These are phyloP conservation scores for Chlorella sorokiniana DNA, from an alignment of 139 green algal species.

Conservation along the genomic window DNA sequence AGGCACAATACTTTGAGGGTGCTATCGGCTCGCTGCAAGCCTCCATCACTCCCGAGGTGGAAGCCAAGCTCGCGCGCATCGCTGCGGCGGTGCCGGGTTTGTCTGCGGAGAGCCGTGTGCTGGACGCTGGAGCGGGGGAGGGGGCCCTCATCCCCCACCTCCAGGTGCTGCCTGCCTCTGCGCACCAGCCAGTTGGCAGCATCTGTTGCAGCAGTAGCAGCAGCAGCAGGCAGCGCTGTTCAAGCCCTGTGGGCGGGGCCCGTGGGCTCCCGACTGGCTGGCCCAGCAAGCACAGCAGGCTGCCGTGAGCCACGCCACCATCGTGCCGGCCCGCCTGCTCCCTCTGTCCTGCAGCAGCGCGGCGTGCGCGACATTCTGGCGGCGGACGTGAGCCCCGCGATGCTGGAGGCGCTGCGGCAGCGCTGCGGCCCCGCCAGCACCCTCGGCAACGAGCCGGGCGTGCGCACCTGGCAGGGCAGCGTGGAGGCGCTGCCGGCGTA, in stretches of 20 bases:
- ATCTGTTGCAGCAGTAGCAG: too few relatives aligned
- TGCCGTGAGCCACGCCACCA: too few relatives aligned
- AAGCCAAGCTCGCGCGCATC: slow-evolving; percentile 47
- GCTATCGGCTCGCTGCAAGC: not conserved
- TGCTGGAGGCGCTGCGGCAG: slow-evolving; percentile 56
- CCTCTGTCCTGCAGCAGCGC: not conserved
- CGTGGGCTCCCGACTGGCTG: too few relatives aligned
- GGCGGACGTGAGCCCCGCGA: slow-evolving; percentile 63
- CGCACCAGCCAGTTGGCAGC: too few relatives aligned
- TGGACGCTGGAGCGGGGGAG: slow-evolving; percentile 72
- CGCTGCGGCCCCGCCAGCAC: not conserved
- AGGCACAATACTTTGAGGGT: slow-evolving; percentile 30
- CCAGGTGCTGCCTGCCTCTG: too few relatives aligned
- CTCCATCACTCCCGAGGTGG: slow-evolving; percentile 31
- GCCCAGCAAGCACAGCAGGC: too few relatives aligned
- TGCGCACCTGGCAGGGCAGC: slow-evolving; percentile 63
- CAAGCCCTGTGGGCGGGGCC: too few relatives aligned
- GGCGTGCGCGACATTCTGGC: slow-evolving; percentile 71
- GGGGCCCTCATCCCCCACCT: slow-evolving; percentile 70
- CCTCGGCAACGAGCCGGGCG: slow-evolving; percentile 65
- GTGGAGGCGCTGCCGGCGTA: too few relatives aligned
- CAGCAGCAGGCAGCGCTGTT: too few relatives aligned
- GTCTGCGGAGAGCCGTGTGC: slow-evolving; percentile 44
- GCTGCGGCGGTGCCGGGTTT: slow-evolving; percentile 45
- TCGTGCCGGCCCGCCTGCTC: not conserved